phyloP scores from a whole-genome alignment of 1,284 basidiomycete genomes.

The Ustilago lituana region DNA sequence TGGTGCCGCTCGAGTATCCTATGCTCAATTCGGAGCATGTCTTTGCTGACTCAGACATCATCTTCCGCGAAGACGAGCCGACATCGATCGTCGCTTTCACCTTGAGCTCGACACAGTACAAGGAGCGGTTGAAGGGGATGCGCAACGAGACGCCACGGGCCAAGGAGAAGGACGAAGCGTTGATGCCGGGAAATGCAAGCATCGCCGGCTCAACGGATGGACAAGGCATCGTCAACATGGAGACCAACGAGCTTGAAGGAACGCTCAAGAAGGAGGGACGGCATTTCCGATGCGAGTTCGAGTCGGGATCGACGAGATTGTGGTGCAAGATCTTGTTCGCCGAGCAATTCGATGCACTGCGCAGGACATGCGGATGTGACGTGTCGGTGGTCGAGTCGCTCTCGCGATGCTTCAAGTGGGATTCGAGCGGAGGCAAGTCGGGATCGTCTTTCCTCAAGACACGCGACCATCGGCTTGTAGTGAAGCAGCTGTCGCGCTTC shows the following conservation, averaged over 20 bases:
- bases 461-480: conserved; percentile 94
- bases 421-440: conserved; percentile 93
- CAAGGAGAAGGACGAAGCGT: conserved; percentile 40
- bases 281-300: conserved; percentile 66
- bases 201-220: conserved; percentile 27
- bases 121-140: conserved; percentile 57
- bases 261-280: conserved; percentile 59
- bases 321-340: conserved; percentile 91
- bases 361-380: conserved; percentile 90
- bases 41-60: conserved; percentile 86
- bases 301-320: conserved; percentile 84
- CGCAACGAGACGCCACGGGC: conserved; percentile 31
- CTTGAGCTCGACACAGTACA: conserved; percentile 85
- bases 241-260: conserved; percentile 48
- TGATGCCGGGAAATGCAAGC: conserved; percentile 74
- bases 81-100: conserved; percentile 97
- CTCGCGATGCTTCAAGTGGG: conserved; percentile 94
- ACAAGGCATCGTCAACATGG: conserved; percentile 44
- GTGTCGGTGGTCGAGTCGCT: conserved; percentile 92
- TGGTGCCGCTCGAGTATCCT: conserved; percentile 72
- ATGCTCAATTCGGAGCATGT: conserved; percentile 71
- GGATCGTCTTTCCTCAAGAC: conserved; percentile 93
- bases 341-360: conserved; percentile 94
- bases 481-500: conserved; percentile 90
- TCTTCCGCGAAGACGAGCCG: conserved; percentile 95